Evolutionary conservation across 2,329 filamentous ascomycete species (phyloP).

Genomic region (Xylariales sp.): DNA sequence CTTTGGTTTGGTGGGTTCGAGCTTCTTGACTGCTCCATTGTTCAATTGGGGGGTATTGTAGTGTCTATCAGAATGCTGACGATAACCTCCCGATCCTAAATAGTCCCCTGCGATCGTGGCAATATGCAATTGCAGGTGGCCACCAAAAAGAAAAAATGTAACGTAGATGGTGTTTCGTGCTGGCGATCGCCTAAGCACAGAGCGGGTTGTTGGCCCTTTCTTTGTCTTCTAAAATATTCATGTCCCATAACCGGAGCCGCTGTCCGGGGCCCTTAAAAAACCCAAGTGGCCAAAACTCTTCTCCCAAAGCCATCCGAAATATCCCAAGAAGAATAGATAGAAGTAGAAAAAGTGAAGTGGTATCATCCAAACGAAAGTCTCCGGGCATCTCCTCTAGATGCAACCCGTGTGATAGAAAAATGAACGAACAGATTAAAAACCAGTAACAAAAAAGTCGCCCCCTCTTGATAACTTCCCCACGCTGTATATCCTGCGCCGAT

Average conservation of each 20-base stretch:
- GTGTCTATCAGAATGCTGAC: slow-evolving; percentile 20
- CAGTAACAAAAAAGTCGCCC: slow-evolving; percentile 18
- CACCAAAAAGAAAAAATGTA: slow-evolving; percentile 20
- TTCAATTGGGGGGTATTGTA: slow-evolving; percentile 23
- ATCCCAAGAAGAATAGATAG: too few relatives aligned
- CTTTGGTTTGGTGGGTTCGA: background rate
- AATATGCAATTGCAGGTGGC: slow-evolving; percentile 15
- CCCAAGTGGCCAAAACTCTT: slow-evolving; percentile 5
- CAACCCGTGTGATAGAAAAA: slow-evolving; percentile 14
- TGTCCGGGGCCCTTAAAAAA: slow-evolving; percentile 13
- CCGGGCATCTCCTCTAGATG: slow-evolving; percentile 15
- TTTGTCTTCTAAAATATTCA: slow-evolving; percentile 18
- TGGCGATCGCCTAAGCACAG: slow-evolving; percentile 10
- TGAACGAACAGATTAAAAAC: slow-evolving; percentile 14
- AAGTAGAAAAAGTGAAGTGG: slow-evolving; percentile 19
- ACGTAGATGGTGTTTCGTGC: slow-evolving; percentile 25
- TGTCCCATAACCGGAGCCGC: slow-evolving; percentile 17
- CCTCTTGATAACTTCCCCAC: slow-evolving; percentile 12
- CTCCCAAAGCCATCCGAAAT: slow-evolving; percentile 10
- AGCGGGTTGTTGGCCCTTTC: slow-evolving; percentile 22
- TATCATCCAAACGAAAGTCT: slow-evolving; percentile 30
- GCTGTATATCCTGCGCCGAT: slow-evolving; percentile 24
- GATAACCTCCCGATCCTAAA: too few relatives aligned
- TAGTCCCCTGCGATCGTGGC: too few relatives aligned
- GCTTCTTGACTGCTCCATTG: slow-evolving; percentile 13